Evolutionary conservation across 2,329 filamentous ascomycete species (phyloP), one percentile per base, ranked within the genome.

Genomic region (Metarhizium album): DNA sequence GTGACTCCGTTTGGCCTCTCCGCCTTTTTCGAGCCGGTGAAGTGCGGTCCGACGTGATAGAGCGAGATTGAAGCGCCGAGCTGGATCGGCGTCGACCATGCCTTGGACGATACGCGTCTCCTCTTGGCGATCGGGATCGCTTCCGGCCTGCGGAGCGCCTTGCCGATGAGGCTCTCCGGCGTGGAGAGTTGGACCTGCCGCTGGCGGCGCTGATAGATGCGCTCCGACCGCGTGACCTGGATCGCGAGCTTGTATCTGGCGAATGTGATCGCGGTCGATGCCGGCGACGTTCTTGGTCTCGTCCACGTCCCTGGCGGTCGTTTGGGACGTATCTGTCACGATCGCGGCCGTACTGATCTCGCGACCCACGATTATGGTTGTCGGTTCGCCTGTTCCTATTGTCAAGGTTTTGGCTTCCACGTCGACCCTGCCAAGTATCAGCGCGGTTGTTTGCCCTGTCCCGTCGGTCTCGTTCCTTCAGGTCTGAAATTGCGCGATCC

Each of bases 401-500:
- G 23, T 73, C 72, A 45, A 68, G 70, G 46, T 73, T 73, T 55
- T 77, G 70, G 53, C 80, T 74, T 38, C 76, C 73, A 49, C 75
- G 72, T 53, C 78, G 71, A 20, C 74, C 73, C 46, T 75, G 74
- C 69, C 78, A 79, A 38, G 70, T 72, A 53, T 80, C 78, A 20
- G 72, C 70, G 24, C 74, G 73, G 40, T 74, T 73, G 54, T 76
- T 71, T 49, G 73, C 69, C 55, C 76, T 70, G 45, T 78, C 75
- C 53, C 75, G 71, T 46, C 76, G 74, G 49, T 87, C 83, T 52
- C 78, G 76, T 52, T 86, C 82, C 62, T 87, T 80, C 49, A 88
- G 72, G 40, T 76, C 75, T 55, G 84, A 78, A 42, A 88, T 61
- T 48, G 89, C 84, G 54, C 82, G 81, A 53, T 93, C 87, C 52